These are phyloP conservation scores for Fraxinus albicans DNA, from an alignment of 305 asterid species.

Conservation along the genomic window DNA sequence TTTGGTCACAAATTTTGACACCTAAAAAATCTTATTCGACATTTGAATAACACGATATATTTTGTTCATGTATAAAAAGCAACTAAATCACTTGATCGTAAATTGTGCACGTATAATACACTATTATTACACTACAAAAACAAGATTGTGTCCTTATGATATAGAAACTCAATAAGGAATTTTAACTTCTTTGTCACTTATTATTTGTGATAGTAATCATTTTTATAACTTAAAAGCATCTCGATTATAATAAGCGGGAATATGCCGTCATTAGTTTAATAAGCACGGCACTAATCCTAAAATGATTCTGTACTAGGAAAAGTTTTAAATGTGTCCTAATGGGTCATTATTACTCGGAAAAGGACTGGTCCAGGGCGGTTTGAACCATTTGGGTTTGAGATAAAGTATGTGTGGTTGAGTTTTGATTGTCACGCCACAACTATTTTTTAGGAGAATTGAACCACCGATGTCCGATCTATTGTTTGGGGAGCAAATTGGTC, in stretches of 20 bases:
- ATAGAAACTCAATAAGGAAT: too few relatives aligned
- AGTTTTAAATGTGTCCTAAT: constrained; percentile 12
- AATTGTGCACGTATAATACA: too few relatives aligned
- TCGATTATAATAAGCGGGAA: background rate
- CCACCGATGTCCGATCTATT: background rate
- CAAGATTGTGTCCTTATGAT: too few relatives aligned
- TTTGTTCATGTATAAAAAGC: too few relatives aligned
- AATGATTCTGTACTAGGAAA: constrained; percentile 21
- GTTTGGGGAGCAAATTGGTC: background rate
- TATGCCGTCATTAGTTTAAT: background rate
- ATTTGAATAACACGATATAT: too few relatives aligned
- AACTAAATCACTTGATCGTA: too few relatives aligned
- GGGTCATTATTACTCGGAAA: constrained; percentile 16
- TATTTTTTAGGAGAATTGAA: background rate
- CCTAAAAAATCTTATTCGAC: too few relatives aligned
- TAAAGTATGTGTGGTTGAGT: background rate
- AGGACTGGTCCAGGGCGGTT: constrained; percentile 23
- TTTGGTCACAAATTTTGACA: too few relatives aligned
- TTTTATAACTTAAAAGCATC: background rate
- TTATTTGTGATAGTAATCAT: too few relatives aligned
- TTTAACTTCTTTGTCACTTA: too few relatives aligned
- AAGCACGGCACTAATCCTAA: constrained; percentile 11
- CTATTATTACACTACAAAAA: too few relatives aligned
- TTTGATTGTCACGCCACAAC: background rate
- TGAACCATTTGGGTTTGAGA: background rate